Percentiles rank a stretch among this genome's conserved stretches.
Conservation (phyloP, 805 yeast genomes). For the Priceomyces melissophilus region DNA sequence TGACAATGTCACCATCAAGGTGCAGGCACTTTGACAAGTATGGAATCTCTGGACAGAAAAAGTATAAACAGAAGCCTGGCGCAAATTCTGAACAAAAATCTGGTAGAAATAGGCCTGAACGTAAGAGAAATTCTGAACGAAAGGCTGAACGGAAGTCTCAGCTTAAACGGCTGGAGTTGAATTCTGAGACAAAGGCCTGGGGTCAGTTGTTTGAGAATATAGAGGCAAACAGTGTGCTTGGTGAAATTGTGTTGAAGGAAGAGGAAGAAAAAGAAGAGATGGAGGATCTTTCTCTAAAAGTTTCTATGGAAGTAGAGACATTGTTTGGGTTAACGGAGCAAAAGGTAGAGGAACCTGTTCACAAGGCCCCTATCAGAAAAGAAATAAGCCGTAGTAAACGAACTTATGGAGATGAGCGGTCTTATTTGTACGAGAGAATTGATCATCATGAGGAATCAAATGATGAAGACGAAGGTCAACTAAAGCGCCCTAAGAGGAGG, state of each 20-base stretch:
- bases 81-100: no score
- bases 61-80: no score
- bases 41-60: background rate
- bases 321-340: background rate
- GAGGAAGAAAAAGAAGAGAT: background rate
- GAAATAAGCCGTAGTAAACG: background rate
- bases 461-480: background rate
- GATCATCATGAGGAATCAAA: background rate
- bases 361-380: background rate
- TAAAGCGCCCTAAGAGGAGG: background rate
- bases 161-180: background rate
- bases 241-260: no score
- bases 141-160: no score
- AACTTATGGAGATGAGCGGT: constrained; percentile 17
- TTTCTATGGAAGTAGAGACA: background rate
- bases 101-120: background rate
- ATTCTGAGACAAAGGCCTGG: constrained; percentile 14
- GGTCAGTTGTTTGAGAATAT: constrained; percentile 14
- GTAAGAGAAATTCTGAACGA: no score
- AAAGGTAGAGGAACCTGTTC: background rate
- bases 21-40: constrained; percentile 6
- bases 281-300: background rate
- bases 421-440: constrained; percentile 10
- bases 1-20: constrained; percentile 18
- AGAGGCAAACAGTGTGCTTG: constrained; percentile 1